A percentile compares a stretch with the other conserved stretches of the same genome.
Evolutionary conservation across 306 rosid species (phyloP).

Genomic region (Notholithocarpus densiflorus): DNA sequence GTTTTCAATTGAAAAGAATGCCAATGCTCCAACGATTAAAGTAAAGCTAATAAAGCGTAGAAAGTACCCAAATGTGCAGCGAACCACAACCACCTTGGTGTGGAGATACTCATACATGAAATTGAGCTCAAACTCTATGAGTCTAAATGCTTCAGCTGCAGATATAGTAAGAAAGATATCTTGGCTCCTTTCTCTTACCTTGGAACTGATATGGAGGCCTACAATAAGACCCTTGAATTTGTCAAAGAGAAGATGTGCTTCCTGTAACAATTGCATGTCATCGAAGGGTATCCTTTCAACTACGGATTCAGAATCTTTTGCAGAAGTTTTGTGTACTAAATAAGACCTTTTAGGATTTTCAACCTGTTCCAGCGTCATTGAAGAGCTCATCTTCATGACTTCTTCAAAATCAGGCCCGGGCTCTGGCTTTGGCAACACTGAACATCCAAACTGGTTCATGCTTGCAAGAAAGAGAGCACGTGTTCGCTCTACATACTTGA

Average conservation of each 20-base stretch:
- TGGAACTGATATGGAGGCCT: slow-evolving; percentile 23
- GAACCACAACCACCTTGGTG: slow-evolving; percentile 22
- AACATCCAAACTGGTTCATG: slow-evolving; percentile 19
- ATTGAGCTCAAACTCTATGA: slow-evolving; percentile 21
- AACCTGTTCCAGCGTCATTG: neutral
- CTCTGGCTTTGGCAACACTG: neutral
- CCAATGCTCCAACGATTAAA: neutral
- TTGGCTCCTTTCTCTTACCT: slow-evolving; percentile 1
- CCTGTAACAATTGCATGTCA: neutral
- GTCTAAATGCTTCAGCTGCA: neutral
- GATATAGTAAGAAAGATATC: neutral
- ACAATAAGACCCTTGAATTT: slow-evolving; percentile 31
- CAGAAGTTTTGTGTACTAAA: no score
- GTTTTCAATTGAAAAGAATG: neutral
- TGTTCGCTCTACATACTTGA: slow-evolving; percentile 33
- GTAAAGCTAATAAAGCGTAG: neutral
- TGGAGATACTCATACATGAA: slow-evolving; percentile 32
- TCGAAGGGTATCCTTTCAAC: neutral
- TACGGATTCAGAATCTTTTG: neutral
- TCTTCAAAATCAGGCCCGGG: slow-evolving; percentile 33
- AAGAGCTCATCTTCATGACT: neutral
- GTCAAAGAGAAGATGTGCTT: slow-evolving; percentile 3
- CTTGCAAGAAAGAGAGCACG: slow-evolving; percentile 29
- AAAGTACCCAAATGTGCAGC: neutral
- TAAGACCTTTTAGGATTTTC: neutral